Base-by-base conservation (phyloP, 768 basidiomycete genomes). In the Leucosporidium scottii region DNA sequence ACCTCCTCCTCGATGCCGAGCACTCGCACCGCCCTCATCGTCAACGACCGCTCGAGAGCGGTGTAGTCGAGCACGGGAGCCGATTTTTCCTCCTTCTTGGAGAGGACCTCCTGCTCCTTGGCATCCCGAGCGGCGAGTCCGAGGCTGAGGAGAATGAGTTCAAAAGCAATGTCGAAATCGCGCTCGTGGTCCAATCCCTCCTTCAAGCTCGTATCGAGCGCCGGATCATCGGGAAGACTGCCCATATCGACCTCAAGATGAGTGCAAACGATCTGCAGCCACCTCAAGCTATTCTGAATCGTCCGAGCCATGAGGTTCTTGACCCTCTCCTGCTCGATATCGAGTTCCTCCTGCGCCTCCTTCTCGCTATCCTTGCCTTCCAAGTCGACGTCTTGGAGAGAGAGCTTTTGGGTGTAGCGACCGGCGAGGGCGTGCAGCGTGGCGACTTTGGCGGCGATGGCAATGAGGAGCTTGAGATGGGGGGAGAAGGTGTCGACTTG, bases 61-160 rank as follows among this genome's bases (percentile, higher is more conserved):
- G 65, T 62, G 61, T 73, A 73, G 60, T 56, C 34, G 59, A 21
- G 68, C 54, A 1, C 53, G 59, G 6, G 65, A 20, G 20, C 39
- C 15, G 20, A 49, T 44, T 30, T 48, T 57, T 39, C 21, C 8
- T 57, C 21, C 15, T n/a, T 27, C 27, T 53, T 53, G 51, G n/a
- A 3, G 51, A n/a, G 51, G 27, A 53, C 64, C 58, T 61, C 60
- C 48, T 54, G 15, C 21, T 66, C 65, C 18, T 49, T 64, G 56
- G 47, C 30, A 21, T 57, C 56, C 4, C 30, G n/a, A 3, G 61
- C 61, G n/a, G 65, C 64, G 39, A 72, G 70, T 0, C 70, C 70
- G 49, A 72, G 60, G 17, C 58, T 61, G 49, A 72, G 62, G 44
- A 72, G 59, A 18, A 66, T 56, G 5, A 72, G 60, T 27, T 72